A percentile compares a stretch with the other conserved stretches of the same genome.
These are phyloP conservation scores for Forsythia viridissima DNA, from an alignment of 257 asterid species.

Conservation along the genomic window DNA sequence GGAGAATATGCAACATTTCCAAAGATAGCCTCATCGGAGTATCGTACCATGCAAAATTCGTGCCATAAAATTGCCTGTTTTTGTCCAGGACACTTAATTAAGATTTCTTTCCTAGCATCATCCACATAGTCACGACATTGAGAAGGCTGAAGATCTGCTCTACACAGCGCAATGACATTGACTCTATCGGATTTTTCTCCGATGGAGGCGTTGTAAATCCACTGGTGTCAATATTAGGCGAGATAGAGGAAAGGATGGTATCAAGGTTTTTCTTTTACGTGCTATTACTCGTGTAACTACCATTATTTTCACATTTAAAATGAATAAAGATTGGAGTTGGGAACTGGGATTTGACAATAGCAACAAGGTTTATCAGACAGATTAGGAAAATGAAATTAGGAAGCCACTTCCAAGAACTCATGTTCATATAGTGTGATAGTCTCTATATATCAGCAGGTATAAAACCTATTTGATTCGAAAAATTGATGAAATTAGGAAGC, in stretches of 20 bases:
- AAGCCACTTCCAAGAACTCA: not conserved
- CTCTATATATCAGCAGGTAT: no score
- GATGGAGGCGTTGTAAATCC: not conserved
- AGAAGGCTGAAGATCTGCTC: conserved; percentile 10
- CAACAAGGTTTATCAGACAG: not conserved
- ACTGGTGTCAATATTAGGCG: not conserved
- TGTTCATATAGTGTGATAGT: no score
- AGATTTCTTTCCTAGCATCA: not conserved
- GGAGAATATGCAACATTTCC: no score
- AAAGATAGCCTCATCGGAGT: not conserved
- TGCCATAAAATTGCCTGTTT: conserved; percentile 1
- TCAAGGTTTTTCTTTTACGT: conserved; percentile 14
- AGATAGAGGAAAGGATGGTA: not conserved
- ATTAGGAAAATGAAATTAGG: not conserved
- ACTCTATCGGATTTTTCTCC: conserved; percentile 6
- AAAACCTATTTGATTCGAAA: no score
- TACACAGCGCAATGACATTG: conserved; percentile 21
- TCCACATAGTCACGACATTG: not conserved
- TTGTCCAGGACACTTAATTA: not conserved
- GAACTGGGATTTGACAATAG: not conserved
- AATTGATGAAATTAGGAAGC: not conserved
- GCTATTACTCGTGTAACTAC: conserved; percentile 15
- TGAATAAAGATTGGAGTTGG: not conserved
- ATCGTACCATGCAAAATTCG: not conserved
- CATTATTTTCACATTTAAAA: fast-evolving